Conservation (phyloP, 352 stramenopile genomes). For the Pythium aristosporum region DNA sequence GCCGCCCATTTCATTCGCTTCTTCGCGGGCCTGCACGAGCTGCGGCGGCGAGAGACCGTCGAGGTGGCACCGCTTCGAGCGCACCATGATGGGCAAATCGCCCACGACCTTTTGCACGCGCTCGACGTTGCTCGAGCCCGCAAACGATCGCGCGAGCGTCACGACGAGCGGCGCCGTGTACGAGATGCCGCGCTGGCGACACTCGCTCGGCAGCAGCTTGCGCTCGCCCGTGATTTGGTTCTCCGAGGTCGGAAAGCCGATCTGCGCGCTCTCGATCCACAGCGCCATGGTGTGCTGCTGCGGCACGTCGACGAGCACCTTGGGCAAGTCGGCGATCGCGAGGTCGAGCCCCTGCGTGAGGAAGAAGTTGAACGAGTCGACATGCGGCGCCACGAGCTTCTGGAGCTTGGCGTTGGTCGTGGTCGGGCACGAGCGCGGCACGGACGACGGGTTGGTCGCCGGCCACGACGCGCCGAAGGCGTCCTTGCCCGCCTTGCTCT, state of each 20-base stretch:
- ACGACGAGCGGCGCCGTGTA: slow-evolving; percentile 96
- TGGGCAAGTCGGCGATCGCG: slow-evolving; percentile 91
- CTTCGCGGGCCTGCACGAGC: slow-evolving; percentile 88
- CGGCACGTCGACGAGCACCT: slow-evolving; percentile 89
- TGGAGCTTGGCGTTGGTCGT: slow-evolving; percentile 82
- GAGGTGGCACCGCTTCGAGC: slow-evolving; percentile 96
- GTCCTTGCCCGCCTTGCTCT: slow-evolving; percentile 28
- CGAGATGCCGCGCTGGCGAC: slow-evolving; percentile 94
- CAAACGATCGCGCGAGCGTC: slow-evolving; percentile 87
- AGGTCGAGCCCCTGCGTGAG: slow-evolving; percentile 93
- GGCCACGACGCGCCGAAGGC: slow-evolving; percentile 68
- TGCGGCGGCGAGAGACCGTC: slow-evolving; percentile 79
- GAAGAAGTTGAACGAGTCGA: slow-evolving; percentile 99
- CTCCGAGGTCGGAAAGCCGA: slow-evolving; percentile 87
- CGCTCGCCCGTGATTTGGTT: slow-evolving; percentile 84
- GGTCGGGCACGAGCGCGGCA: slow-evolving; percentile 64
- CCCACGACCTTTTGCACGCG: slow-evolving; percentile 89
- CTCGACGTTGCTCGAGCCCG: slow-evolving; percentile 78
- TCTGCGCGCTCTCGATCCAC: slow-evolving; percentile 95
- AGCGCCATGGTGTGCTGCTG: slow-evolving; percentile 81
- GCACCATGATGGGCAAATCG: slow-evolving; percentile 98
- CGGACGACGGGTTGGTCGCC: slow-evolving; percentile 79
- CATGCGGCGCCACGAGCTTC: slow-evolving; percentile 94
- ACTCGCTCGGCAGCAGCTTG: slow-evolving; percentile 93
- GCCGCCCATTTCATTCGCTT: slow-evolving; percentile 97